These are phyloP conservation scores for Pseudogymnoascus sp. DNA, from an alignment of 2,329 filamentous ascomycete genomes.

Conservation along the genomic window DNA sequence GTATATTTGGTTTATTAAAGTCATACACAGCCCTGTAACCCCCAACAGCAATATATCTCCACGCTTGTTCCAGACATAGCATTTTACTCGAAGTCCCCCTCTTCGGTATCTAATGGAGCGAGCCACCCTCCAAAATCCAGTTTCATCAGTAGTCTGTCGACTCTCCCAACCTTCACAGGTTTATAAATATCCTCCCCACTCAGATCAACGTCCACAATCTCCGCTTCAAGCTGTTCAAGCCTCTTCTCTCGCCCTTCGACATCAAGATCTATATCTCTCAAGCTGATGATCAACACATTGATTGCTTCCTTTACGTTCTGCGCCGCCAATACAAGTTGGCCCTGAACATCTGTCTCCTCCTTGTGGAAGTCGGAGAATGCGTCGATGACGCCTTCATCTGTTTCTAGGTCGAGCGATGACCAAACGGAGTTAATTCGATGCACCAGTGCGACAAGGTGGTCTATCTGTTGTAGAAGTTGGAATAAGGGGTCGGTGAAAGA, in stretches of 20 bases:
- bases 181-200: slow-evolving; percentile 49
- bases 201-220: slow-evolving; percentile 27
- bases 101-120: not conserved
- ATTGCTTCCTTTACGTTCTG: slow-evolving; percentile 58
- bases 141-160: slow-evolving; percentile 86
- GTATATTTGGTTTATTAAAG: not conserved
- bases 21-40: not conserved
- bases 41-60: not conserved
- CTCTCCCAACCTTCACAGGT: slow-evolving; percentile 64
- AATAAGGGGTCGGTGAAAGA: slow-evolving; percentile 58
- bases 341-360: slow-evolving; percentile 62
- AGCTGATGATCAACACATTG: slow-evolving; percentile 46
- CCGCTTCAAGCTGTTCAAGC: slow-evolving; percentile 15
- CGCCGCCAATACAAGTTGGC: slow-evolving; percentile 56
- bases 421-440: slow-evolving; percentile 69
- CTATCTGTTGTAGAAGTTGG: slow-evolving; percentile 61
- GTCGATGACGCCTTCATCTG: slow-evolving; percentile 73
- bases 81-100: not conserved
- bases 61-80: not conserved
- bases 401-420: slow-evolving; percentile 68
- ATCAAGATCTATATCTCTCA: slow-evolving; percentile 45
- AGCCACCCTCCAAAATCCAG: slow-evolving; percentile 48
- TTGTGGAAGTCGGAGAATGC: slow-evolving; percentile 60
- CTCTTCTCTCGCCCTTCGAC: not conserved
- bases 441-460: slow-evolving; percentile 71